Base-by-base conservation (phyloP, 768 basidiomycete species). In the Agrocybe chaxingu region DNA sequence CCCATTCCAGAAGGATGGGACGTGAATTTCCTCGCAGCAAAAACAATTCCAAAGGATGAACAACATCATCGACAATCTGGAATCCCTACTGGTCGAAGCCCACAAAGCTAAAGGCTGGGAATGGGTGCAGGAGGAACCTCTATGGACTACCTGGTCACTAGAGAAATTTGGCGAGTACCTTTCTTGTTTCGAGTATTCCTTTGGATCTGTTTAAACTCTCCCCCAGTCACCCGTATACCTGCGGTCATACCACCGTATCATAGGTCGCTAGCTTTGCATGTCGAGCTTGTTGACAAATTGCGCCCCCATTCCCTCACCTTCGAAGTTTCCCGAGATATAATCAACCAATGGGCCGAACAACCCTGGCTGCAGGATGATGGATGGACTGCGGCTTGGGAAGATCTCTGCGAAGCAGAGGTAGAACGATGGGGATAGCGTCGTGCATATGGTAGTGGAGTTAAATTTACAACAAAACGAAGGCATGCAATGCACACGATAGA, bases 81-180 rank as follows among this genome's bases (percentile, higher is more conserved):
- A 92, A 52, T 60, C 65, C 2, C 62, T 89, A 2, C 66, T 90
- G 9, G 68, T 78, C 29, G 90, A 92, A 38, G 87, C 88, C 2
- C 77, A 82, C 59, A 87, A 78, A 63, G 66, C 70, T 11, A 90
- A 87, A 64, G 89, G 90, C 0, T 83, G 80, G 70, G 69, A 74
- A 53, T 91, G 87, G 84, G 84, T 80, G 2, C 74, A 76, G 9
- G 72, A 80, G 55, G 87, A 91, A 52, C 83, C 87, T 0, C 70
- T 92, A 39, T 92, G 90, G 90, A 69, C 79, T 19, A 90, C 89
- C 8, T 92, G 90, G 90, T 73, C 90, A 0, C 67, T 92, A 24
- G 85, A 87, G 57, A 86, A 80, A 65, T 90, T 92, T 50, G 87
- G 90, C 87, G 52, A 73, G 62, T 45, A 39, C 24, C 47, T 31